These are phyloP conservation scores for Hypomontagnella submonticulosa DNA, from an alignment of 495 filamentous ascomycete species.

Conservation along the genomic window DNA sequence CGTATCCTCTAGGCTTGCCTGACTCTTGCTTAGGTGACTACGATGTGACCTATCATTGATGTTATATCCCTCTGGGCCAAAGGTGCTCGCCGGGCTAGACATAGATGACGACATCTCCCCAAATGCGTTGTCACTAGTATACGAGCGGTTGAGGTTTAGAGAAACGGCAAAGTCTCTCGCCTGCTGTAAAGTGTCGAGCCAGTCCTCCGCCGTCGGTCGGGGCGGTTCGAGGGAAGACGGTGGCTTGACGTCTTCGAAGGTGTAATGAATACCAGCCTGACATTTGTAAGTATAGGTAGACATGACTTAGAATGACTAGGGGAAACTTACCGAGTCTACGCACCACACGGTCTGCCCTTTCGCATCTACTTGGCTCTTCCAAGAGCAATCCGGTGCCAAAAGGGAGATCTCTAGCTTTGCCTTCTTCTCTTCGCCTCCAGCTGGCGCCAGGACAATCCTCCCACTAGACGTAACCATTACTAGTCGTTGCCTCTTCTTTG, in stretches of 20 bases:
- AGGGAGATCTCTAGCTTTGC: constrained; percentile 90
- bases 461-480: constrained; percentile 96
- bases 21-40: constrained; percentile 64
- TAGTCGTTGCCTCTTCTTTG: constrained; percentile 91
- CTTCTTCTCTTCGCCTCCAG: constrained; percentile 95
- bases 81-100: constrained; percentile 80
- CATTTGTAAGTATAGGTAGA: constrained; percentile 36
- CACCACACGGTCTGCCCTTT: constrained; percentile 90
- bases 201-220: constrained; percentile 69
- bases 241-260: constrained; percentile 87
- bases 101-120: constrained; percentile 76
- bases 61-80: constrained; percentile 62
- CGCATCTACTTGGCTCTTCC: constrained; percentile 80
- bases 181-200: constrained; percentile 84
- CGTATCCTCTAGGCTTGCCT: constrained; percentile 67
- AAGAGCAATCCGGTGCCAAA: constrained; percentile 74
- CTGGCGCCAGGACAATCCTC: constrained; percentile 88
- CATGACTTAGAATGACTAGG: background rate
- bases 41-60: constrained; percentile 62
- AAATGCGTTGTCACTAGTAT: constrained; percentile 75
- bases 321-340: constrained; percentile 85
- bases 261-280: constrained; percentile 88
- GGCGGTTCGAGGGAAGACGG: constrained; percentile 55
- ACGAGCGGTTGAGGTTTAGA: constrained; percentile 72
- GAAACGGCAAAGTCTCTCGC: constrained; percentile 83